Evolutionary conservation across 148 eudicot genomes (phyloP), one percentile per base, ranked within the genome.

Genomic region (Nepenthes mirabilis): DNA sequence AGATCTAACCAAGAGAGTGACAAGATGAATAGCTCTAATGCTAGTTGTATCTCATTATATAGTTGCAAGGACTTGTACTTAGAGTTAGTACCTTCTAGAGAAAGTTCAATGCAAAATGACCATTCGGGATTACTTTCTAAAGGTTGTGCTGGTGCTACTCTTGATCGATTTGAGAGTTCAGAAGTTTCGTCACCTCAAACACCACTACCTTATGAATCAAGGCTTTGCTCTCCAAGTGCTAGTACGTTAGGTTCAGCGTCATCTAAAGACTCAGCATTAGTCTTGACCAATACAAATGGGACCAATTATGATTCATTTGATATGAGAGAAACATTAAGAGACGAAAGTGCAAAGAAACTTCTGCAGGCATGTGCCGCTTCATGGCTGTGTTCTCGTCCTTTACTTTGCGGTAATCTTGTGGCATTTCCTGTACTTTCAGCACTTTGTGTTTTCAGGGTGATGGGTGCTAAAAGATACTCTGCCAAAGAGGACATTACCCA

Each of bases 391-490:
- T 77, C 79, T 58, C 91, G 91, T 50, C 73, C 43, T 64, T 60
- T 93, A 54, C 79, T 93, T 1, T 64, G 61, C 54, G 88, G 96
- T 55, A 93, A 93, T 73, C 63, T 86, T 79, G 89, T 89, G 55
- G 62, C 75, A 0, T 55, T 93, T 56, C 89, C 97, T 5, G 56
- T 81, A 12, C 90, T 84, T 54, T 79, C 91, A 37, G 74, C 73
- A 71, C 63, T 80, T 34, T 75, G 79, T 58, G 48, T 76, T 55
- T 89, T 84, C 63, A 80, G 80, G 75, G 95, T 86, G 73, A 52
- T 75, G 7, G 75, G 70, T 76, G 75, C 77, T 63, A 72, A 64
- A 68, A 64, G 59, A 59, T 52, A 71, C 65, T 73, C 74, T 48
- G 59, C 60, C 54, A 68, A 52, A 57, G 47, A 32, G 64, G 68